Base-by-base conservation (phyloP, 495 filamentous ascomycete species). In the Neurospora sp. region DNA sequence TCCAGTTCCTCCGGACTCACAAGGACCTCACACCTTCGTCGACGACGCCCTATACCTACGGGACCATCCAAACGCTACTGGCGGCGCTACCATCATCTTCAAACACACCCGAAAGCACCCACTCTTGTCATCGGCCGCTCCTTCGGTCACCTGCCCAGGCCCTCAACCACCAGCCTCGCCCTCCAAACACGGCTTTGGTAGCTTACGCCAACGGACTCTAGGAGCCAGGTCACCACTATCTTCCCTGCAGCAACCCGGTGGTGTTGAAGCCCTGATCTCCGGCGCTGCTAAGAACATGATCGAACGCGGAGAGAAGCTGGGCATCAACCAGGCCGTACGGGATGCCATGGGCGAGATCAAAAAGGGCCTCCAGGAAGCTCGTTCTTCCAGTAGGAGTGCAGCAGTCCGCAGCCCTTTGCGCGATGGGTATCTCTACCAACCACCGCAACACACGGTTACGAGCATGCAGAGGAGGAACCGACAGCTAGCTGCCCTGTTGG, bases 261-360 rank as follows among this genome's bases (percentile, higher is more conserved):
- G 87, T 5, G 84, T 98, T 18, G 95, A 98, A 80, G 83, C 87
- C 0, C 79, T 99, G 1, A 85, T 99, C 41, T 92, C 95, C 76
- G 93, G 94, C 45, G 94, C 96, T 14, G 94, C 95, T 5, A 91
- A 91, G 76, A 90, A 90, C 45, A 89, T 98, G 18, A 89, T 97
- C 71, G 89, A 92, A 68, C 89, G 91, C 9, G 90, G 94, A 48
- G 94, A 97, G 78, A 88, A 90, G 72, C 93, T 95, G 81, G 94
- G 95, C 4, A 91, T 98, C 40, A 94, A 94, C 74, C 93, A 94
- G 81, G 94, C 93, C 12, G 91, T 99, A 12, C 90, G 94, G 22
- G 94, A 95, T 73, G 95, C 96, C 5, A 89, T 97, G 71, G 92
- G 87, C 16, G 94, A 98, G 83, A 92, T 95, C 68, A 80, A 81